These are phyloP conservation scores for Apiotrichum akiyoshidainum DNA, from an alignment of 1,284 basidiomycete genomes.

Conservation along the genomic window DNA sequence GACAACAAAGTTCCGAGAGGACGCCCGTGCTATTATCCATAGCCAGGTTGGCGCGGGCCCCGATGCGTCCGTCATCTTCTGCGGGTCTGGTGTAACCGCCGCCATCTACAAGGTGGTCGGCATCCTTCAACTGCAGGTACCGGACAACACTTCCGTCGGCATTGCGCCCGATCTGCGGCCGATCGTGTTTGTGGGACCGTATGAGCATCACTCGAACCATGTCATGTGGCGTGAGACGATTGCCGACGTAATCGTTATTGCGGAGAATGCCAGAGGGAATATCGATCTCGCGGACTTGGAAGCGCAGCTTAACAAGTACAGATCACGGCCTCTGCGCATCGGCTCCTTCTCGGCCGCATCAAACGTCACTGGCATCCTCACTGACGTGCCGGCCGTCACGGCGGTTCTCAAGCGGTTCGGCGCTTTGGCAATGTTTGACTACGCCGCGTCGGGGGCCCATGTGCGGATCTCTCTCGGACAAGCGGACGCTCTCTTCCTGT, in stretches of 20 bases:
- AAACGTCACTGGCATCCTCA: slow-evolving; percentile 15
- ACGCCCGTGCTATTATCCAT: slow-evolving; percentile 9
- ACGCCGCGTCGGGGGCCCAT: slow-evolving; percentile 8
- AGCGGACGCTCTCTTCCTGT: slow-evolving; percentile 15
- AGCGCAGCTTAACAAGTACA: not conserved
- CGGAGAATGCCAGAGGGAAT: not conserved
- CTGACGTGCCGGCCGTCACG: slow-evolving; percentile 7
- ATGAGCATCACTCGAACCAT: slow-evolving; percentile 19
- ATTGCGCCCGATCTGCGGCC: not conserved
- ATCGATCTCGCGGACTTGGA: slow-evolving; percentile 3
- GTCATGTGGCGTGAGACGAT: slow-evolving; percentile 14
- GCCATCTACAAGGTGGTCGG: slow-evolving; percentile 12
- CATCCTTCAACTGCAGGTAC: slow-evolving; percentile 1
- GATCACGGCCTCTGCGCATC: slow-evolving; percentile 1
- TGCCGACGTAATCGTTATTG: slow-evolving; percentile 10
- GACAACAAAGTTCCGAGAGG: slow-evolving; percentile 9
- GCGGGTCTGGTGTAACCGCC: slow-evolving; percentile 9
- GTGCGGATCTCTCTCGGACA: slow-evolving; percentile 1
- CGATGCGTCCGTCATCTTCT: slow-evolving; percentile 6
- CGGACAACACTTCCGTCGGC: not conserved
- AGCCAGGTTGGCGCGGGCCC: not conserved
- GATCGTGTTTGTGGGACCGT: slow-evolving; percentile 16
- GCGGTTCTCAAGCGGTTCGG: slow-evolving; percentile 6
- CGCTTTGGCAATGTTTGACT: slow-evolving; percentile 11
- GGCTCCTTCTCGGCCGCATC: slow-evolving; percentile 17